These are phyloP conservation scores for Tolypocladium album DNA, from an alignment of 2,329 filamentous ascomycete genomes.

Conservation along the genomic window DNA sequence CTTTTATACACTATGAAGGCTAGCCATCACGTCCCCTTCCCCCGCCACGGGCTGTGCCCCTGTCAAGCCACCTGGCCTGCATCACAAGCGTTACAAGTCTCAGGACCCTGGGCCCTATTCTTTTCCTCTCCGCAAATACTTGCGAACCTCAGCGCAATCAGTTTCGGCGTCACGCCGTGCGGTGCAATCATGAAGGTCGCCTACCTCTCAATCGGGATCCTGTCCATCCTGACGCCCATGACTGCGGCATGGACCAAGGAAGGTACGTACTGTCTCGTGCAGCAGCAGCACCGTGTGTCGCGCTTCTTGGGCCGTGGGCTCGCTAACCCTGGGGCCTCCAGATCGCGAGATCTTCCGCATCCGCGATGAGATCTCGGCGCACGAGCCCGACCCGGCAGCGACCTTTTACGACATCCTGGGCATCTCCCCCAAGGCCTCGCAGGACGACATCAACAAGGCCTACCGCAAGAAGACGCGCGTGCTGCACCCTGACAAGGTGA, in stretches of 20 bases:
- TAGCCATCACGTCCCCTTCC: no score
- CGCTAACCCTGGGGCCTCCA: slow-evolving; percentile 22
- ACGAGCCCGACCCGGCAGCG: slow-evolving; percentile 64
- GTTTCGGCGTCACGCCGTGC: slow-evolving; percentile 1
- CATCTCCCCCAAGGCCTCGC: slow-evolving; percentile 58
- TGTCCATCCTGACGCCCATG: slow-evolving; percentile 56
- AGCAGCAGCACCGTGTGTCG: no score
- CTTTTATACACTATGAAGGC: neutral
- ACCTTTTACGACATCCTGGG: slow-evolving; percentile 95
- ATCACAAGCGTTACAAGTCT: neutral
- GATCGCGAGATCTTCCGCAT: slow-evolving; percentile 98
- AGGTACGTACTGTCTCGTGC: slow-evolving; percentile 43
- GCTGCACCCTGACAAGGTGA: slow-evolving; percentile 93
- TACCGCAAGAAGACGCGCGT: slow-evolving; percentile 79
- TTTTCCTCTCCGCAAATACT: neutral
- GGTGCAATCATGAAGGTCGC: slow-evolving; percentile 60
- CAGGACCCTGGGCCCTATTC: neutral
- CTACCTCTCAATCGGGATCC: slow-evolving; percentile 55
- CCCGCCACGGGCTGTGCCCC: no score
- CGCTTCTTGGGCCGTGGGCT: no score
- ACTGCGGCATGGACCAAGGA: slow-evolving; percentile 78
- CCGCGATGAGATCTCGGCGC: slow-evolving; percentile 72
- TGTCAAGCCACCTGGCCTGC: neutral
- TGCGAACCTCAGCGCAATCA: neutral
- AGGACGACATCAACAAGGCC: slow-evolving; percentile 86